Evolutionary conservation across 176 grass and related monocot species (phyloP), one percentile per base, ranked within the genome.

Genomic region (Poa annua): DNA sequence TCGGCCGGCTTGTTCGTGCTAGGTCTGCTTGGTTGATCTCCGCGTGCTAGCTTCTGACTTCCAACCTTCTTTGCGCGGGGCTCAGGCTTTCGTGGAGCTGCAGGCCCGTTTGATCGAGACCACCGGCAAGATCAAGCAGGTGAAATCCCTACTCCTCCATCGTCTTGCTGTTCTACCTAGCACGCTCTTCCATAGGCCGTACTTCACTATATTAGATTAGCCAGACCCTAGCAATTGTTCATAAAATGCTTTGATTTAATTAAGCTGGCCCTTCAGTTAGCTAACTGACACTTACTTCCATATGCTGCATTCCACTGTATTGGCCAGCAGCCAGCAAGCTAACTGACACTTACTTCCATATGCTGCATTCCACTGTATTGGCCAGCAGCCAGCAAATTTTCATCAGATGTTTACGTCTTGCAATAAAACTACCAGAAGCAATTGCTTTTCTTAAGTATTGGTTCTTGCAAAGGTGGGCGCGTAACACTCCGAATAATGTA

Each of bases 111-210:
- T 97, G 84, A 64, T 94, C 60, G 95, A 97, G 73, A 82, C 79
- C 8, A 92, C 92, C 32, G 90, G 83, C 15, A 97, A 97, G 75
- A 81, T 94, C 51, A 97, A 97, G 83, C 95, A 97, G 88, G 95
- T 94, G 20, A 16, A 35, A 14, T 73, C 39, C 11, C 26, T 7
- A 32, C 41, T 4, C 51, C 56, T 13, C 8, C 7, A 15, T 64
- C 63, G 60, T n/a, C 35, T 54, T 35, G 52, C 51, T 57, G 1
- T 16, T 69, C 11, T 61, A 44, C 20, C 35, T 66, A 16, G 4
- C 8, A 10, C 48, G 26, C 53, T 26, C 19, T 81, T 44, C 20
- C 8, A 71, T 57, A 39, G 19, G 33, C 64, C 25, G 6, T 63
- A 14, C 19, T 67, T 66, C 26, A 80, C 24, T 80, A 25, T 26